phyloP scores from a whole-genome alignment of 257 asterid genomes.

The Ballota nigra region DNA sequence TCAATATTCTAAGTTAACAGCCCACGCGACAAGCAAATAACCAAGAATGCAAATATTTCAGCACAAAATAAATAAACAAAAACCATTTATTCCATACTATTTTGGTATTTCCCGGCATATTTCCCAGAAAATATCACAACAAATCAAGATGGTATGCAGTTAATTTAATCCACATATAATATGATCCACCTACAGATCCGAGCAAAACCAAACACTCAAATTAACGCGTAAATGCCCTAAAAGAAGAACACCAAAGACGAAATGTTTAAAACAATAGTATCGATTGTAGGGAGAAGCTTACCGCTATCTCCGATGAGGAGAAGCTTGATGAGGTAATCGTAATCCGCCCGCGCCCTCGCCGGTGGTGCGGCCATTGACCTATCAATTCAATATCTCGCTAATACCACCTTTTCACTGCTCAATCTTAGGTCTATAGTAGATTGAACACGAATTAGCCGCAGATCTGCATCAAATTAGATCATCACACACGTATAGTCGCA shows the following conservation, averaged over 20 bases:
- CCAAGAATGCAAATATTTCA: not conserved
- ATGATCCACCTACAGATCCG: slow-evolving; percentile 29
- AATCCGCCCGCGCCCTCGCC: slow-evolving; percentile 69
- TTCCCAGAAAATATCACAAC: not conserved
- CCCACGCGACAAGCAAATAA: not conserved
- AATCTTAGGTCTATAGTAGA: slow-evolving; percentile 8
- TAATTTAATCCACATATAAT: not conserved
- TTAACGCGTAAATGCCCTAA: not conserved
- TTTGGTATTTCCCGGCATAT: not conserved
- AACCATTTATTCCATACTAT: not conserved
- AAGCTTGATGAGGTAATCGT: slow-evolving; percentile 64
- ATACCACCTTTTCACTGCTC: slow-evolving; percentile 16
- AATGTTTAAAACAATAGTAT: not conserved
- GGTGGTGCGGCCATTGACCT: slow-evolving; percentile 65
- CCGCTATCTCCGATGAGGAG: slow-evolving; percentile 71
- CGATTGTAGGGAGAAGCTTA: slow-evolving; percentile 8
- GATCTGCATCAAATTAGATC: slow-evolving; percentile 31
- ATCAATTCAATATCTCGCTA: slow-evolving; percentile 15
- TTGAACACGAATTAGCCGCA: slow-evolving; percentile 16
- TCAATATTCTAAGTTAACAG: not conserved
- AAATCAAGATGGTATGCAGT: slow-evolving; percentile 16
- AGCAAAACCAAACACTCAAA: slow-evolving; percentile 10
- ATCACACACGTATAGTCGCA: slow-evolving; percentile 11
- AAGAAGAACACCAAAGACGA: not conserved
- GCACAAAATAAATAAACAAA: not conserved